Percentiles rank a stretch among this genome's conserved stretches.
These are phyloP conservation scores for Mycosarcoma maydis DNA, from an alignment of 1,284 basidiomycete species.

Conservation along the genomic window DNA sequence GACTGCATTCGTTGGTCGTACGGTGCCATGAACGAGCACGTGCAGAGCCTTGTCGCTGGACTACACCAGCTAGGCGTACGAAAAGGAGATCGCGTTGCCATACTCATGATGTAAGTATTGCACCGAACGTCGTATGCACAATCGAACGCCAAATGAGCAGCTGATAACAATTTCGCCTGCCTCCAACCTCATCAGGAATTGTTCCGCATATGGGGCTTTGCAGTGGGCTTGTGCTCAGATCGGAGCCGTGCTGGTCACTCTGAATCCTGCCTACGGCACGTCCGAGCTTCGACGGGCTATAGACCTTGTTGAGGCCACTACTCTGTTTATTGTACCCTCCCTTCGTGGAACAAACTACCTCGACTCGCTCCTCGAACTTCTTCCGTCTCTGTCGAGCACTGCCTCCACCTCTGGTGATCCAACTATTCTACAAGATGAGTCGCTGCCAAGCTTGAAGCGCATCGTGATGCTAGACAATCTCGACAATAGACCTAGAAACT, in stretches of 20 bases:
- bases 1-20: constrained; percentile 79
- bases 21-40: constrained; percentile 75
- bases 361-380: constrained; percentile 70
- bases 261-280: constrained; percentile 82
- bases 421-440: constrained; percentile 71
- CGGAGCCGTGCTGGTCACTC: constrained; percentile 80
- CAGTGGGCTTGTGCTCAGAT: constrained; percentile 85
- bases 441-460: constrained; percentile 75
- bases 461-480: constrained; percentile 78
- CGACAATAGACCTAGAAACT: constrained; percentile 38
- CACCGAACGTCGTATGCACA: background rate
- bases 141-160: background rate
- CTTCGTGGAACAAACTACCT: constrained; percentile 58
- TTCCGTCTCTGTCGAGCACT: constrained; percentile 75
- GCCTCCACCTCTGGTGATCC: constrained; percentile 47
- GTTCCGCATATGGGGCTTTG: constrained; percentile 78
- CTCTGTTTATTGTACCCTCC: constrained; percentile 78
- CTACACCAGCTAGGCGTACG: constrained; percentile 75
- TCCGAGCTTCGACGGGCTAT: constrained; percentile 76
- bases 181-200: constrained; percentile 22
- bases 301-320: constrained; percentile 76
- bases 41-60: constrained; percentile 77
- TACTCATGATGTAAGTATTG: constrained; percentile 74
- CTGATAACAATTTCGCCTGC: background rate
- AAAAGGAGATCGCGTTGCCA: constrained; percentile 81